Evolutionary conservation across 768 basidiomycete species (phyloP).

Genomic region (Pholiota molesta): DNA sequence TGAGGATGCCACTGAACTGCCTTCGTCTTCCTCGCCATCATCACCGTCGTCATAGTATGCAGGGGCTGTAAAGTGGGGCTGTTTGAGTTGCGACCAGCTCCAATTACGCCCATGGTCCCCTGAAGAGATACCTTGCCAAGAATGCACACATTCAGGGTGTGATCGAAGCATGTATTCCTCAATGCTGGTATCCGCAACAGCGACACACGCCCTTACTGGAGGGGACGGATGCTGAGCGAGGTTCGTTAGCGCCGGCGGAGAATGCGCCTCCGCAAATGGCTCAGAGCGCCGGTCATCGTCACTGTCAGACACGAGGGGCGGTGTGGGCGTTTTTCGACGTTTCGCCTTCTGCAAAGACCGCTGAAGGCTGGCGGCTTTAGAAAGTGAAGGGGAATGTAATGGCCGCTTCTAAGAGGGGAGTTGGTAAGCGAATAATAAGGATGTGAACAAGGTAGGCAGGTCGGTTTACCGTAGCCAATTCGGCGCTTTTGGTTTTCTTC

Average conservation of each 20-base stretch:
- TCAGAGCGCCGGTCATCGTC: slow-evolving; percentile 26
- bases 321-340: slow-evolving; percentile 21
- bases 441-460: slow-evolving; percentile 20
- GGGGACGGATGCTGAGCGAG: slow-evolving; percentile 7
- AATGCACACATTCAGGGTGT: slow-evolving; percentile 29
- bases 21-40: slow-evolving; percentile 18
- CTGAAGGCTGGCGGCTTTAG: slow-evolving; percentile 10
- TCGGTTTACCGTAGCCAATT: slow-evolving; percentile 14
- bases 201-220: slow-evolving; percentile 12
- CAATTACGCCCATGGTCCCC: slow-evolving; percentile 39
- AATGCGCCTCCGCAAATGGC: slow-evolving; percentile 17
- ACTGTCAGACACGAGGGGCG: slow-evolving; percentile 27
- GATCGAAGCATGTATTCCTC: slow-evolving; percentile 36
- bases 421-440: slow-evolving; percentile 27
- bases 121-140: slow-evolving; percentile 9
- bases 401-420: slow-evolving; percentile 29
- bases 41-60: slow-evolving; percentile 11
- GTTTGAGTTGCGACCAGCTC: slow-evolving; percentile 46
- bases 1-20: slow-evolving; percentile 1
- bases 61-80: slow-evolving; percentile 32
- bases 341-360: neutral
- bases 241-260: slow-evolving; percentile 13
- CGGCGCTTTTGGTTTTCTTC: slow-evolving; percentile 20
- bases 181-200: slow-evolving; percentile 20
- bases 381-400: slow-evolving; percentile 15